Conservation (phyloP, 2,329 filamentous ascomycete genomes). For the Capronia epimyces region DNA sequence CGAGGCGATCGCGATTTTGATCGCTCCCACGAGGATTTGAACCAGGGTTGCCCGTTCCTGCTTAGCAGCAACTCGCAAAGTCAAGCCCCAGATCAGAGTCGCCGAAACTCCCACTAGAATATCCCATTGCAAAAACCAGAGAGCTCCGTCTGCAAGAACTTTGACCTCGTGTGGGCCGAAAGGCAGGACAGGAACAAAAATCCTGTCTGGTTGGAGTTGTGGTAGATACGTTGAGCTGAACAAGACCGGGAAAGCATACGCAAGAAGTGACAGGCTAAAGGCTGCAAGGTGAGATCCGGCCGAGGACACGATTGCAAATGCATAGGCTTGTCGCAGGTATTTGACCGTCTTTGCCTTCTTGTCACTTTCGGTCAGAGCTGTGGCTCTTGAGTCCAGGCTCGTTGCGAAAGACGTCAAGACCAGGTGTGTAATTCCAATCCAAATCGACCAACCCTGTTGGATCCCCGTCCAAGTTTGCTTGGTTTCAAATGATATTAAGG, state of each 20-base stretch:
- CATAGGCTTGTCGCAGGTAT: slow-evolving; percentile 38
- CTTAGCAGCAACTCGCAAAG: slow-evolving; percentile 34
- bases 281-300: slow-evolving; percentile 40
- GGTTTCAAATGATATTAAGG: slow-evolving; percentile 35
- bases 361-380: slow-evolving; percentile 21
- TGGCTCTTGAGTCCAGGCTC: slow-evolving; percentile 29
- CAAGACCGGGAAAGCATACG: slow-evolving; percentile 35
- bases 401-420: slow-evolving; percentile 30
- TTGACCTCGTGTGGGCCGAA: slow-evolving; percentile 30
- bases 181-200: slow-evolving; percentile 39
- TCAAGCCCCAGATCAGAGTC: slow-evolving; percentile 44
- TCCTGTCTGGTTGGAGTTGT: slow-evolving; percentile 36
- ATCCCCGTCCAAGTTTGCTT: slow-evolving; percentile 47
- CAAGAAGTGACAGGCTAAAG: slow-evolving; percentile 39
- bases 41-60: slow-evolving; percentile 29
- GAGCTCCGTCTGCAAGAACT: slow-evolving; percentile 39
- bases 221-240: slow-evolving; percentile 33
- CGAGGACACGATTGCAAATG: slow-evolving; percentile 39
- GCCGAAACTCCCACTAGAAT: slow-evolving; percentile 41
- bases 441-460: slow-evolving; percentile 50
- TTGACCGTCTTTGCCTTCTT: slow-evolving; percentile 31
- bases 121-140: slow-evolving; percentile 48
- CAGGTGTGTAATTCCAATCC: slow-evolving; percentile 40
- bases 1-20: slow-evolving; percentile 36
- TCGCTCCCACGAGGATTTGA: slow-evolving; percentile 30